Base-by-base conservation (phyloP, 257 asterid species). In the Paraleonurus japonicus region DNA sequence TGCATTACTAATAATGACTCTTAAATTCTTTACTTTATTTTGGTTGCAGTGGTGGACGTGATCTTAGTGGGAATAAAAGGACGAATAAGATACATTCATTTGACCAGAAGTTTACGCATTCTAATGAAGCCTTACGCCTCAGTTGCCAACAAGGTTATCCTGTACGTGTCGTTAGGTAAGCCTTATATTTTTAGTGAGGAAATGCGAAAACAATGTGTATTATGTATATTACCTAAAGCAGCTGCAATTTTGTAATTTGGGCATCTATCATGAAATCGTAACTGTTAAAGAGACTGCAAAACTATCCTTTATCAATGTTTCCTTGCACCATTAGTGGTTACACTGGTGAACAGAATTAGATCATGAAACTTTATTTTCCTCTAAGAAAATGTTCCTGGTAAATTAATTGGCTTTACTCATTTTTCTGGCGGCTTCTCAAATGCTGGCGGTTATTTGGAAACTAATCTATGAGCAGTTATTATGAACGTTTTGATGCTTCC, bases 121-220 rank as follows among this genome's bases (percentile, higher is more conserved):
- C 19, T 9, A 92, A 92, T 71, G 93, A 86, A 75, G 96, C 98
- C 28, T 85, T 92, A 73, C 83, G 98, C 15, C 77, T 92, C 74
- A 92, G 98, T 74, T 92, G 98, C 82, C 79, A 70, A 35, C 79
- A 83, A 48, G 98, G 98, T 37, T 90, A 92, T 84, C 97, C 98
- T 47, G 93, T 92, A 60, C 96, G 98, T 45, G 98, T 92, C 71
- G 98, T 92, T 66, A 87, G 98, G 98, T 92, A 75, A 83, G 78
- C 78, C 78, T 69, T 30, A 32, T 51, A 17, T 67, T 61, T 35
- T 11, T 63, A 12, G 43, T 65, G 20, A 12, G 9, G 8, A 33
- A 70, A 5, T 26, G 61, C 48, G 26, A 66, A 20, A 55, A 67
- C 55, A 71, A 54, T 39, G 13, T 13, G 1, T 67, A 15, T 65